Conservation (phyloP, 148 eudicot genomes). For the Talinum fruticosum region DNA sequence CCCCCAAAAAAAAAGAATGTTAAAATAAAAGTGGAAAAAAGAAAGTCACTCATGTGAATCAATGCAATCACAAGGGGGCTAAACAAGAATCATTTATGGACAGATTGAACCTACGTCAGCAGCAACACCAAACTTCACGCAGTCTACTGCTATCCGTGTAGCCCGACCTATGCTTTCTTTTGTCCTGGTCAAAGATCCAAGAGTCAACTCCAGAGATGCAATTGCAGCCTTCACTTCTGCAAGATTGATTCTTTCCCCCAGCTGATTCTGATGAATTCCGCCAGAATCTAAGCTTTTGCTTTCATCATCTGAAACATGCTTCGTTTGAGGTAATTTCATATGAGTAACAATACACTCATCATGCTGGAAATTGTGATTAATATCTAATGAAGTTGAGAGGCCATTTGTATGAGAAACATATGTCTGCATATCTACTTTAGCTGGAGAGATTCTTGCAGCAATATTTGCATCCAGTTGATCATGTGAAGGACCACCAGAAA, state of each 20-base stretch:
- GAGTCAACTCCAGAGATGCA: constrained; percentile 60
- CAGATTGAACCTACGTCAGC: constrained; percentile 51
- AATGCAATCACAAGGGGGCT: background rate
- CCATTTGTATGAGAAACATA: constrained; percentile 35
- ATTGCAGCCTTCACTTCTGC: constrained; percentile 61
- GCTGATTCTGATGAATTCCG: constrained; percentile 25
- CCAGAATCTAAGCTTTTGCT: constrained; percentile 19
- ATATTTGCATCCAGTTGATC: constrained; percentile 20
- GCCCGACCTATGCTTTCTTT: constrained; percentile 89
- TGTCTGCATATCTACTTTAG: constrained; percentile 41
- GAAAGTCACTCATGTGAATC: background rate
- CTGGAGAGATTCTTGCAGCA: constrained; percentile 14
- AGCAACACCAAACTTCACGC: constrained; percentile 79
- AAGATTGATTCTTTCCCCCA: constrained; percentile 48
- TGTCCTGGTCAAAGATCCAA: constrained; percentile 77
- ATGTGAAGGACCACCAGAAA: constrained; percentile 37
- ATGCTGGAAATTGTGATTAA: constrained; percentile 28
- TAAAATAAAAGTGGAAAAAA: background rate
- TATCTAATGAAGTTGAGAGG: constrained; percentile 31
- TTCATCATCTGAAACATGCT: constrained; percentile 31
- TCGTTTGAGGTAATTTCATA: constrained; percentile 35
- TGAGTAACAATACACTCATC: constrained; percentile 40
- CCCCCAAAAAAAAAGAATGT: too few relatives aligned
- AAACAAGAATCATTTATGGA: background rate
- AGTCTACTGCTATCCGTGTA: constrained; percentile 86